Evolutionary conservation across 441 rosid species (phyloP).

Genomic region (Corymbia calophylla): DNA sequence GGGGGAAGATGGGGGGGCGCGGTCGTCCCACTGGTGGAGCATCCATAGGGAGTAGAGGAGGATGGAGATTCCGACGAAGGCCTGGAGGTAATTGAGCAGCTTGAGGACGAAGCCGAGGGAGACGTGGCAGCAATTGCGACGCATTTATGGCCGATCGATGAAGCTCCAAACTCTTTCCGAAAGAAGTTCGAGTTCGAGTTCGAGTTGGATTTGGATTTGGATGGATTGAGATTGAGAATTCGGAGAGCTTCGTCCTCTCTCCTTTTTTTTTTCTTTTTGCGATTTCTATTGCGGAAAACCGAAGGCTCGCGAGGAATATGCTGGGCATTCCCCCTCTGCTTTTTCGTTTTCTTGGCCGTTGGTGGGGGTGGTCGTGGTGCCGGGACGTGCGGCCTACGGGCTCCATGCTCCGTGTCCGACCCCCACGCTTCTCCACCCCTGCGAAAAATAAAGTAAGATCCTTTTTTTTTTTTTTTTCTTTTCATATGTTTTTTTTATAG

Average conservation of each 20-base stretch:
- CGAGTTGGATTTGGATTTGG: not conserved
- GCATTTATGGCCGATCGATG: not conserved
- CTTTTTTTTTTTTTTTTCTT: not conserved
- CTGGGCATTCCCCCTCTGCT: not conserved
- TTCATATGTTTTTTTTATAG: no score
- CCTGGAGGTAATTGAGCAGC: constrained; percentile 11
- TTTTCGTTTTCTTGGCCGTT: not conserved
- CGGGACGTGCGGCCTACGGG: not conserved
- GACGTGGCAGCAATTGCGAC: constrained; percentile 9
- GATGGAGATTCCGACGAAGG: constrained; percentile 4
- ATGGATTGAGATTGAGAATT: not conserved
- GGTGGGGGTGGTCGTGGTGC: no score
- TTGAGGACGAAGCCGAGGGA: constrained; percentile 9
- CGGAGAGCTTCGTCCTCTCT: not conserved
- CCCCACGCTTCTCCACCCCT: not conserved
- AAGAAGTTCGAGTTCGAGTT: not conserved
- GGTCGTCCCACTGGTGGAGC: constrained; percentile 13
- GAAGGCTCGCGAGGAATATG: not conserved
- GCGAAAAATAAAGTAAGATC: not conserved
- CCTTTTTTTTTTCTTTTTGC: not conserved
- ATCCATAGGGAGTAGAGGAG: constrained; percentile 11
- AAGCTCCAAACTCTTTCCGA: no score
- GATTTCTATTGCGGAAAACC: not conserved
- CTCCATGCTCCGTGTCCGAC: not conserved
- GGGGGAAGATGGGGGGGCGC: not conserved